Evolutionary conservation across 2,329 filamentous ascomycete species (phyloP), one percentile per base, ranked within the genome.

Genomic region (Pleomassaria siparia): DNA sequence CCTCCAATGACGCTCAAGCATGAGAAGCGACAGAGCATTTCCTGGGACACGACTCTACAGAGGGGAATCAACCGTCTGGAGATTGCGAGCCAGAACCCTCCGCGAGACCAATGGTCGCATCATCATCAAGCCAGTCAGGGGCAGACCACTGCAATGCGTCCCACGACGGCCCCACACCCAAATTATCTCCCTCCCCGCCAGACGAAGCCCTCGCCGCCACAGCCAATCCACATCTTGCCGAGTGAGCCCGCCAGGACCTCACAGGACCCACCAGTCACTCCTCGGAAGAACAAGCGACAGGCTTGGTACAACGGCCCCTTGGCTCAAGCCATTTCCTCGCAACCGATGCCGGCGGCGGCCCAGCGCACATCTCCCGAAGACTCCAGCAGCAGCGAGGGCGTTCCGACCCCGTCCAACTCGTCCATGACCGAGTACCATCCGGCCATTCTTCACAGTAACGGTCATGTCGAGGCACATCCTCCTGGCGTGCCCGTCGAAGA

Each of bases 241-340:
- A 67, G 55, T 69, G 71, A 59, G 60, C 52, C 63, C 59, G 54
- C 55, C 62, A 54, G 62, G 60, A 68, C 66, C 49, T 72, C 56
- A 53, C 72, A 67, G 55, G 67, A 70, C 48, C 64, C 50, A 28
- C 67, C 70, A 26, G 73, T 78, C 9, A 83, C 80, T 0, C 76
- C 81, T 3, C 78, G 82, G 8, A 83, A 82, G 53, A 74, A 74
- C 24, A 88, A 87, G 62, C 80, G 87, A 2, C 84, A 86, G 49
- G 87, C 80, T 1, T 91, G 87, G 86, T 89, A 89, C 59, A 83
- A 88, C 48, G 80, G 78, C 10, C 78, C 79, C 21, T 52, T 74
- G 15, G 51, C 57, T 28, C 51, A 62, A 45, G 56, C 68, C 43
- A 49, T 60, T 8, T 55, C 57, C 24, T 29, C 51, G 9, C 56